A percentile compares a stretch with the other conserved stretches of the same genome.
Conservation (phyloP, 495 filamentous ascomycete species). For the Xylaria palmicola region DNA sequence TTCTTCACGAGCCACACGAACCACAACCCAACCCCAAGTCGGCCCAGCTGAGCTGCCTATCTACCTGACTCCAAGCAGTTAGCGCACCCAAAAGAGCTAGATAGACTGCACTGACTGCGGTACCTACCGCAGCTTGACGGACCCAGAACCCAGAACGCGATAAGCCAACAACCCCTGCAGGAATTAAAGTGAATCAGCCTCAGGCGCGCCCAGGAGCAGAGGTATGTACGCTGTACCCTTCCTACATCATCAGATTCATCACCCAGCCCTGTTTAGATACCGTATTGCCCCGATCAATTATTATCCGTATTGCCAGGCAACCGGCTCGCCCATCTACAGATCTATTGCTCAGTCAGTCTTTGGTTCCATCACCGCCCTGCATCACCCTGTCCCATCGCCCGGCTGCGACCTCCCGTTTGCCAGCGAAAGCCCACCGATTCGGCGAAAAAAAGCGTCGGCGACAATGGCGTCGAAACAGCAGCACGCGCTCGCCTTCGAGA, state of each 20-base stretch:
- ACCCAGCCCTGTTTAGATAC: not conserved
- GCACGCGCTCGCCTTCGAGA: slow-evolving; percentile 59
- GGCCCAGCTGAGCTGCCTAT: not conserved
- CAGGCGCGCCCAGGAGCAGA: slow-evolving; percentile 1
- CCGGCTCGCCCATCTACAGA: too few species aligned
- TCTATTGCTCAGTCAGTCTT: too few species aligned
- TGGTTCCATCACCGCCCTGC: too few species aligned
- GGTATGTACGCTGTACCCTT: not conserved
- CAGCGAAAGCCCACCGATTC: too few species aligned
- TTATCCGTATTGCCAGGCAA: not conserved
- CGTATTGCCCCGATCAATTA: not conserved
- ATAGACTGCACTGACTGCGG: not conserved
- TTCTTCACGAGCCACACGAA: not conserved
- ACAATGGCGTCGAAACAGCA: slow-evolving; percentile 47
- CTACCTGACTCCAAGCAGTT: not conserved
- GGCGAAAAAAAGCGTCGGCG: too few species aligned
- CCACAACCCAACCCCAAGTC: not conserved
- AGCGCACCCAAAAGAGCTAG: not conserved
- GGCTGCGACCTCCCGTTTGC: too few species aligned
- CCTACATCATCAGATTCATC: slow-evolving; percentile 2
- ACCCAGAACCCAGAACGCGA: too few species aligned
- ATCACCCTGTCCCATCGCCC: not conserved
- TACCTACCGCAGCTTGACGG: not conserved
- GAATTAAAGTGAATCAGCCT: not conserved
- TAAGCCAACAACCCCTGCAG: slow-evolving; percentile 1